Conservation (phyloP, 257 asterid genomes). For the Nicotiana undulata region DNA sequence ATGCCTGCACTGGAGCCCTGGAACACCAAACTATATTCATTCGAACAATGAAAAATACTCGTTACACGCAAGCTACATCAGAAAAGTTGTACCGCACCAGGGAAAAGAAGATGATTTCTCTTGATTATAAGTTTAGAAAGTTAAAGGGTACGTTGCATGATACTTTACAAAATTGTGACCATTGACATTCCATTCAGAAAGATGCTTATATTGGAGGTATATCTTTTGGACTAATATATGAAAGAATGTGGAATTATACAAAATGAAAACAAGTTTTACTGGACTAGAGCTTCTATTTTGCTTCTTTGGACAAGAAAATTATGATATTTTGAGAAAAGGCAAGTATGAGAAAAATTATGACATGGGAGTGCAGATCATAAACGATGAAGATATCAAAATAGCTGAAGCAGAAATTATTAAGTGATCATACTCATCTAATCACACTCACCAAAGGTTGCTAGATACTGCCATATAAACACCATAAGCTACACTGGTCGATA, state of each 20-base stretch:
- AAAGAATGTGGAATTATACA: background rate
- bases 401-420: background rate
- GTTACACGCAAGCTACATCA: background rate
- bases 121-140: background rate
- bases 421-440: background rate
- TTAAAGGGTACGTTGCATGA: background rate
- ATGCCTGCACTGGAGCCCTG: background rate
- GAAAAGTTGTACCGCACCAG: background rate
- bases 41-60: background rate
- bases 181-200: background rate
- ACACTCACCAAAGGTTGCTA: conserved; percentile 81
- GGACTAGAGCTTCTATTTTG: background rate
- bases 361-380: background rate
- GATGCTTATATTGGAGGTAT: background rate
- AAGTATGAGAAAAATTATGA: background rate
- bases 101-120: background rate
- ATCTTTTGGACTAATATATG: background rate
- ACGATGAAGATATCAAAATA: background rate
- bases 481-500: conserved; percentile 75
- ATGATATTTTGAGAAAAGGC: background rate
- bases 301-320: background rate
- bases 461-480: conserved; percentile 92
- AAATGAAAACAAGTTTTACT: background rate
- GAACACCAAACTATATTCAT: background rate
- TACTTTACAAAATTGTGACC: background rate